These are phyloP conservation scores for Apiospora sp. DNA, from an alignment of 2,329 filamentous ascomycete genomes.

Conservation along the genomic window DNA sequence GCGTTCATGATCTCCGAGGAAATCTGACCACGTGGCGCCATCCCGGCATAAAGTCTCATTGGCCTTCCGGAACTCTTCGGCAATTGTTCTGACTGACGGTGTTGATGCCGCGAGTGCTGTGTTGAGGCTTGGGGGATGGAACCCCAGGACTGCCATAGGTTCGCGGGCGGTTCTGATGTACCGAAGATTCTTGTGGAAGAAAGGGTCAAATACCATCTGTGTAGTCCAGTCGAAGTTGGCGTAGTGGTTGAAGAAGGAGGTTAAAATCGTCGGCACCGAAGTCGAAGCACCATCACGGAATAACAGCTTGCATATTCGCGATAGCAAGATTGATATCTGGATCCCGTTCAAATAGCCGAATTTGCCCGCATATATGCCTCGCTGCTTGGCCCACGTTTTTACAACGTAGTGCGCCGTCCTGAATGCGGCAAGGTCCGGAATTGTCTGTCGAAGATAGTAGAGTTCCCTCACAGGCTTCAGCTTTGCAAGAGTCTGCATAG, in stretches of 20 bases:
- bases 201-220: constrained; percentile 65
- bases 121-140: constrained; percentile 68
- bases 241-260: constrained; percentile 71
- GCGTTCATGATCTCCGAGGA: constrained; percentile 44
- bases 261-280: constrained; percentile 59
- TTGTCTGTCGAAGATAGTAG: constrained; percentile 64
- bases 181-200: constrained; percentile 59
- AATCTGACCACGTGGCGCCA: constrained; percentile 50
- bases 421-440: constrained; percentile 67
- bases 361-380: constrained; percentile 69
- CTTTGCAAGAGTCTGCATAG: constrained; percentile 64
- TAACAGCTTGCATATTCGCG: constrained; percentile 65
- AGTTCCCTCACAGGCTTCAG: constrained; percentile 71
- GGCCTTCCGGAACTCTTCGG: constrained; percentile 59
- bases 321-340: constrained; percentile 69
- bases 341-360: constrained; percentile 73
- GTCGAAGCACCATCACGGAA: constrained; percentile 45
- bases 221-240: constrained; percentile 65
- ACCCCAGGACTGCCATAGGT: constrained; percentile 69
- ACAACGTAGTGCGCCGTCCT: constrained; percentile 65
- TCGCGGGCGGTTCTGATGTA: constrained; percentile 66
- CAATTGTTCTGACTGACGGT: constrained; percentile 59
- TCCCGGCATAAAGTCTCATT: constrained; percentile 46
- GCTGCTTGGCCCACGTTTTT: constrained; percentile 67
- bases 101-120: constrained; percentile 62